Percentiles rank a stretch among this genome's conserved stretches.
These are phyloP conservation scores for Albugo laibachii DNA, from an alignment of 352 stramenopile species.

Conservation along the genomic window DNA sequence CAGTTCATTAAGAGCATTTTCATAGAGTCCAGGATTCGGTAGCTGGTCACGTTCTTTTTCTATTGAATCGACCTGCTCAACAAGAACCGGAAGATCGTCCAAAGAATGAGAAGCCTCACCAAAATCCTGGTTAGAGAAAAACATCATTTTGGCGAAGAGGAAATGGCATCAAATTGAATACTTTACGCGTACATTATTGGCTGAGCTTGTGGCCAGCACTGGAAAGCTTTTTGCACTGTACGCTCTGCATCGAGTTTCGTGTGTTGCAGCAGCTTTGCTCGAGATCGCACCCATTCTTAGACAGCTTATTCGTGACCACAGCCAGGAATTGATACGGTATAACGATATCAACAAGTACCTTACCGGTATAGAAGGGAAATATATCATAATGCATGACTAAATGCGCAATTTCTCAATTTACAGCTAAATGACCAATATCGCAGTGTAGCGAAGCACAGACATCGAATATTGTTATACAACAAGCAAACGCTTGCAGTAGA, in stretches of 20 bases:
- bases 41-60: conserved; percentile 45
- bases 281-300: conserved; percentile 24
- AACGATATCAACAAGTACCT: too few species aligned
- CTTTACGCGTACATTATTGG: conserved; percentile 20
- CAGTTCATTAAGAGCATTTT: conserved; percentile 69
- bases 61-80: conserved; percentile 68
- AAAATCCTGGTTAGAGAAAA: neutral
- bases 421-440: too few species aligned
- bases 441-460: too few species aligned
- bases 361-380: too few species aligned
- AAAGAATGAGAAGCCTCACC: neutral
- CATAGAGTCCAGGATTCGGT: conserved; percentile 66
- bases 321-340: too few species aligned
- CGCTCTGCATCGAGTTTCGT: conserved; percentile 8
- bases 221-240: conserved; percentile 12
- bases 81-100: conserved; percentile 40
- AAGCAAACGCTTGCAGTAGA: too few species aligned
- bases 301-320: too few species aligned
- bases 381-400: too few species aligned
- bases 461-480: too few species aligned
- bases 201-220: conserved; percentile 44
- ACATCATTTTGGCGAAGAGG: neutral
- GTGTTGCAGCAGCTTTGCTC: conserved; percentile 10
- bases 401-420: too few species aligned
- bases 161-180: neutral